These are phyloP conservation scores for Exophiala viscosa DNA, from an alignment of 2,329 filamentous ascomycete genomes.

Conservation along the genomic window DNA sequence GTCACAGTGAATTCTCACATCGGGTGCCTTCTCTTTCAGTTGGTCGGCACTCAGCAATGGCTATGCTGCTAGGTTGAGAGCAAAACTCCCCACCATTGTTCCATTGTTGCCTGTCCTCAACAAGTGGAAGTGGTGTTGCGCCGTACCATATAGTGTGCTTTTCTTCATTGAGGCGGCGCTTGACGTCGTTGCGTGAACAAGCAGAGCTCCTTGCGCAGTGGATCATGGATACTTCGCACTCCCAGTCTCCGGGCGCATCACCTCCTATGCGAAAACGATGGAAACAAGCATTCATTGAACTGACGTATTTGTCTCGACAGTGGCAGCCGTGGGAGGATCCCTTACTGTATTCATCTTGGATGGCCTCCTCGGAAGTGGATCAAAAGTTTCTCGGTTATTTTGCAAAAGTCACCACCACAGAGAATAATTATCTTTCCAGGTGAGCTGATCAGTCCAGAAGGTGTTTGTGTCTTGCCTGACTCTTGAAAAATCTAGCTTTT, in stretches of 20 bases:
- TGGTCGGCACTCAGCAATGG: not conserved
- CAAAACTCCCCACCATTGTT: no score
- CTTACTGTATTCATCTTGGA: conserved; percentile 47
- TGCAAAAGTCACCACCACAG: conserved; percentile 71
- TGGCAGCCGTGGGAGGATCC: conserved; percentile 32
- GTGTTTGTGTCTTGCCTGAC: not conserved
- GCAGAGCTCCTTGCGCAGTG: not conserved
- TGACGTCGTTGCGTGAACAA: conserved; percentile 2
- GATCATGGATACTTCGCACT: conserved; percentile 11
- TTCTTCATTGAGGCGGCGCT: not conserved
- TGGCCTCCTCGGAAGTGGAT: conserved; percentile 96
- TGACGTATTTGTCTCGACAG: conserved; percentile 33
- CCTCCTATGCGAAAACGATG: conserved; percentile 11
- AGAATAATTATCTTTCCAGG: conserved; percentile 73
- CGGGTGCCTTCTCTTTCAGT: not conserved
- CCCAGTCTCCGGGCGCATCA: not conserved
- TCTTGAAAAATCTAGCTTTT: conserved; percentile 46
- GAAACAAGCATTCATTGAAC: conserved; percentile 25
- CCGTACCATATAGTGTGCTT: no score
- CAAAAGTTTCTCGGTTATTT: conserved; percentile 93
- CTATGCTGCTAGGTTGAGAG: not conserved
- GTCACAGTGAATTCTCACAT: not conserved
- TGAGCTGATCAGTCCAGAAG: conserved; percentile 6
- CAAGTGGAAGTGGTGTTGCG: no score
- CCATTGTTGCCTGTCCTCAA: no score